Evolutionary conservation across 495 filamentous ascomycete genomes (phyloP), one percentile per base, ranked within the genome.

Genomic region (Delitschia confertaspora): DNA sequence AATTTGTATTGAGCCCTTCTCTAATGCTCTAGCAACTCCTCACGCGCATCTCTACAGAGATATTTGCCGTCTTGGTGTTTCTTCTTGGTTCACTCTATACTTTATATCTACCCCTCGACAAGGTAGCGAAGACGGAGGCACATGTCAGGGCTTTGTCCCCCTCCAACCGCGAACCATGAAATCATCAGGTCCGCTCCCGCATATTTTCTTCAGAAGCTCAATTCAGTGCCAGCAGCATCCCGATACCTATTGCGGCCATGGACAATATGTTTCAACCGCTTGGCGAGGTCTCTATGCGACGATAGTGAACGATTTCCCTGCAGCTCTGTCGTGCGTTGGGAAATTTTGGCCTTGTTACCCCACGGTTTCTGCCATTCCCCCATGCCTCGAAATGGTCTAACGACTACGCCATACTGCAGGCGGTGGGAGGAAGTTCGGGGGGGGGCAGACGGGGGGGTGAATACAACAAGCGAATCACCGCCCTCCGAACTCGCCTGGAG

Each of bases 311-410:
- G 31, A 42, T 45, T 45, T 34, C 36, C 46, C 51, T 55, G 51
- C 51, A 55, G 46, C 27, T 50, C 46, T 42, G 46, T 46, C 42
- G 51, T 44, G 46, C 47, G 46, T 50, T 42, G 25, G 26, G 45
- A 51, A 42, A 22, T 39, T 34, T 49, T 54, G 42, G 41, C 46
- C 46, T 33, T 42, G 34, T 48, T 55, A 55, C 51, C 51, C 51
- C 51, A 55, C 51, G 51, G 51, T 55, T 55, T 49, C 51, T 49
- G 51, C 51, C 45, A 46, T 18, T 22, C 5, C 36, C 38, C 41
- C 37, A 25, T 46, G 51, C 34, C 10, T 6, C 31, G 30, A 38
- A 7, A 16, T 26, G 21, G 20, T 17, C 35, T 38, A 25, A 35
- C 45, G 38, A 24, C 24, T 27, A 49, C 38, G 51, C 46, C 41